A percentile compares a stretch with the other conserved stretches of the same genome.
These are phyloP conservation scores for Wickerhamomyces bovis DNA, from an alignment of 805 yeast species.

Conservation along the genomic window DNA sequence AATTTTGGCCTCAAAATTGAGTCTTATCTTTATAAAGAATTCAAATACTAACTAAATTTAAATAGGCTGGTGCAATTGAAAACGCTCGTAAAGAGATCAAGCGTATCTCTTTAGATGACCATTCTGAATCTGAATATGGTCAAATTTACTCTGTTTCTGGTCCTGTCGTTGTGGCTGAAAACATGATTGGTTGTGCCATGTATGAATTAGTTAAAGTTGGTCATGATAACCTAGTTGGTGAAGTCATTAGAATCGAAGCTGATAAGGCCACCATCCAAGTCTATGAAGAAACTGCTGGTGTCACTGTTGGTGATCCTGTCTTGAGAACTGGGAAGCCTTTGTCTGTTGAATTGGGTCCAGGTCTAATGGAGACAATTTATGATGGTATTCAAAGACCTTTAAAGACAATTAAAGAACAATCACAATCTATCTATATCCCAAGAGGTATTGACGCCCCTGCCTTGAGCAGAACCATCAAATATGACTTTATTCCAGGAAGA, in stretches of 20 bases:
- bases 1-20: too few species aligned
- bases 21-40: too few species aligned
- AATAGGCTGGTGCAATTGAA: slow-evolving; percentile 89
- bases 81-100: slow-evolving; percentile 92
- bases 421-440: slow-evolving; percentile 94
- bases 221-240: slow-evolving; percentile 95
- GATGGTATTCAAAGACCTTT: slow-evolving; percentile 99
- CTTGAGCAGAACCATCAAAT: slow-evolving; percentile 71
- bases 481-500: slow-evolving; percentile 78
- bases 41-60: slow-evolving; percentile 2
- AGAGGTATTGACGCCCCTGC: slow-evolving; percentile 98
- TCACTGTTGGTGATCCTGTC: slow-evolving; percentile 98
- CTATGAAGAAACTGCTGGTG: slow-evolving; percentile 99
- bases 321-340: slow-evolving; percentile 98
- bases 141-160: slow-evolving; percentile 93
- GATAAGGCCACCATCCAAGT: slow-evolving; percentile 99
- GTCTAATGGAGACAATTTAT: slow-evolving; percentile 97
- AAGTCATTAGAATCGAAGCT: slow-evolving; percentile 92
- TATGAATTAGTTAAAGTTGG: slow-evolving; percentile 98
- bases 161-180: slow-evolving; percentile 95
- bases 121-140: slow-evolving; percentile 76
- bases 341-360: slow-evolving; percentile 98
- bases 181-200: slow-evolving; percentile 99
- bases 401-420: slow-evolving; percentile 79
- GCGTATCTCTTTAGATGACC: slow-evolving; percentile 74